A percentile compares a stretch with the other conserved stretches of the same genome.
Conservation (phyloP, 192 early-diverging fungal genomes). For the Coemansia sp. region DNA sequence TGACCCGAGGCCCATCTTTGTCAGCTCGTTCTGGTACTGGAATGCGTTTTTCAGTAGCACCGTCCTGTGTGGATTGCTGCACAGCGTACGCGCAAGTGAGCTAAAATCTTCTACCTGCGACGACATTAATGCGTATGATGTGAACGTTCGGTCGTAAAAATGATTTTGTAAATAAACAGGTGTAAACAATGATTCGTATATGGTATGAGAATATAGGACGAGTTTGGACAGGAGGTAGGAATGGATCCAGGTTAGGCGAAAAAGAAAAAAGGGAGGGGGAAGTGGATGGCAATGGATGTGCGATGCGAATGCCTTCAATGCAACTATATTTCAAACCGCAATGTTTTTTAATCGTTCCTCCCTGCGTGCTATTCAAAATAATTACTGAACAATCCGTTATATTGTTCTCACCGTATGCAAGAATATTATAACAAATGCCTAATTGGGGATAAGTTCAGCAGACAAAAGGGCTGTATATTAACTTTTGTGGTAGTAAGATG, state of each 20-base stretch:
- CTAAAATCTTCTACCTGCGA: conserved; percentile 19
- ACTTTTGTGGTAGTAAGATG: not conserved
- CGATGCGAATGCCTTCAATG: not conserved
- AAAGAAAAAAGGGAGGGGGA: not conserved
- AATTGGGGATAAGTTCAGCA: not conserved
- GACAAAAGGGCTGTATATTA: not conserved
- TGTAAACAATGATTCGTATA: not conserved
- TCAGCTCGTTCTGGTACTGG: conserved; percentile 29
- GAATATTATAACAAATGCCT: not conserved
- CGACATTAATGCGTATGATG: conserved; percentile 7
- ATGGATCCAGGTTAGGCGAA: not conserved
- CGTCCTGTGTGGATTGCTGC: conserved; percentile 36
- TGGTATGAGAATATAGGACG: not conserved
- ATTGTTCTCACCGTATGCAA: not conserved
- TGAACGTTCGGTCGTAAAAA: conserved; percentile 8
- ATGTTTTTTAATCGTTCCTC: conserved; percentile 1
- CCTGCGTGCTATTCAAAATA: conserved; percentile 3
- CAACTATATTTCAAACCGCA: conserved; percentile 6
- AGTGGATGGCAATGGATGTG: not conserved
- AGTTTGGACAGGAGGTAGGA: not conserved
- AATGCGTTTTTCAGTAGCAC: conserved; percentile 49
- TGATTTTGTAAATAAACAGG: not conserved
- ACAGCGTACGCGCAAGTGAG: conserved; percentile 37
- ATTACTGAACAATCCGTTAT: too few relatives aligned
- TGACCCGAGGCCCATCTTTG: conserved; percentile 16